phyloP scores from a whole-genome alignment of 108 stramenopile genomes.

The Epithemia pelagica region DNA sequence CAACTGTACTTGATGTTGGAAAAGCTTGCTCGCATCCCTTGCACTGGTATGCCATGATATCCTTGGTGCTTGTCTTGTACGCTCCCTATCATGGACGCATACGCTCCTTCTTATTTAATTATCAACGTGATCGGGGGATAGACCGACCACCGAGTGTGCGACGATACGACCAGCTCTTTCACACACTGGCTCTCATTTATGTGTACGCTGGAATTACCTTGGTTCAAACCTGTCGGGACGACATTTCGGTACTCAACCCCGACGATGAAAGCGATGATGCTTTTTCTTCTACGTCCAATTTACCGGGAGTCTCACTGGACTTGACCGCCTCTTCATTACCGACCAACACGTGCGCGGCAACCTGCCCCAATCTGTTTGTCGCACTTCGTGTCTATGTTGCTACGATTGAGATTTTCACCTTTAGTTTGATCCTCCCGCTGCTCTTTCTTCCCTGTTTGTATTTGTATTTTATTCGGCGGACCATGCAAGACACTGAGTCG shows the following conservation, averaged over 20 bases:
- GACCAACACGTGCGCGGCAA: conserved; percentile 33
- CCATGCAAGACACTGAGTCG: conserved; percentile 33
- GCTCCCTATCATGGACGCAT: conserved; percentile 42
- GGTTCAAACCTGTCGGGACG: conserved; percentile 43
- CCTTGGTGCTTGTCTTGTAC: conserved; percentile 36
- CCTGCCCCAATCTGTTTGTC: conserved; percentile 47
- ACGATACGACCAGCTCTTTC: conserved; percentile 55
- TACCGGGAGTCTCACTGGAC: background rate
- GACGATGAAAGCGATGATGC: conserved; percentile 3
- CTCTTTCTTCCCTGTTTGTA: conserved; percentile 63
- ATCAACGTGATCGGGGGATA: conserved; percentile 45
- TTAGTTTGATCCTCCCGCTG: conserved; percentile 53
- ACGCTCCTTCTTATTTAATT: conserved; percentile 39
- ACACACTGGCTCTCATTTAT: conserved; percentile 48
- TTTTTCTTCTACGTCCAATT: background rate
- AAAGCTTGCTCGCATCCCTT: conserved; percentile 46
- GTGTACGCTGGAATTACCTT: conserved; percentile 48
- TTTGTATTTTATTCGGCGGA: conserved; percentile 50
- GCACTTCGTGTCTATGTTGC: conserved; percentile 38
- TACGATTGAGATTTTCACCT: conserved; percentile 44
- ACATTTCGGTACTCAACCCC: conserved; percentile 13
- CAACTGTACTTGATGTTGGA: conserved; percentile 35
- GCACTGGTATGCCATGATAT: conserved; percentile 37
- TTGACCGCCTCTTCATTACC: background rate
- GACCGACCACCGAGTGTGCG: conserved; percentile 53